Conservation (phyloP, 2,329 filamentous ascomycete species). For the Verticillium albo-atrum region DNA sequence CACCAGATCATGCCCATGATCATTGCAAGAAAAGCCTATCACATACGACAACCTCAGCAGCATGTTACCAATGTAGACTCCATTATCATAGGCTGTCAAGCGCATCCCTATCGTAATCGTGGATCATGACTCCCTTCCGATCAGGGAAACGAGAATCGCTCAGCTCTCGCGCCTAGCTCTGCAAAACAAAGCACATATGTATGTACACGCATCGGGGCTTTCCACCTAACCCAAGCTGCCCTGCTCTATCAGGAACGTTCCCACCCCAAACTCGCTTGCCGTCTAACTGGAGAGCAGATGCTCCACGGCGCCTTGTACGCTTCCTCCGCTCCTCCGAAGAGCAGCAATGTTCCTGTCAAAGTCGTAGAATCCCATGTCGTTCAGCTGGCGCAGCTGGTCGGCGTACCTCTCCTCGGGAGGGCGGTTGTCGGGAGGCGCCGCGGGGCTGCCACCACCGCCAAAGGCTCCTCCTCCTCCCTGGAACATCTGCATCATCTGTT, state of each 20-base stretch:
- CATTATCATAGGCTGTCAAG: background rate
- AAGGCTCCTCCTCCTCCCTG: slow-evolving; percentile 25
- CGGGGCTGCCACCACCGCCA: slow-evolving; percentile 22
- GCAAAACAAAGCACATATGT: background rate
- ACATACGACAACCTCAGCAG: no score
- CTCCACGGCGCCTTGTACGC: slow-evolving; percentile 87
- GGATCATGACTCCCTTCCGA: background rate
- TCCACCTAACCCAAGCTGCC: background rate
- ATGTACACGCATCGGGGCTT: background rate
- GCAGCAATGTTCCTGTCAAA: slow-evolving; percentile 92
- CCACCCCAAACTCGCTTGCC: background rate
- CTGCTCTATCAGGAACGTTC: background rate
- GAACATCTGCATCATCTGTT: slow-evolving; percentile 50
- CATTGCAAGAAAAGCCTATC: no score
- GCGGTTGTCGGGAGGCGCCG: slow-evolving; percentile 69
- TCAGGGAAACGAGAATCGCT: background rate
- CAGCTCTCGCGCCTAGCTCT: background rate
- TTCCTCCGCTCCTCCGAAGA: slow-evolving; percentile 82
- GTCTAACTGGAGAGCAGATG: slow-evolving; percentile 49
- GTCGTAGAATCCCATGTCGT: slow-evolving; percentile 98
- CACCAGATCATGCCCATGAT: no score
- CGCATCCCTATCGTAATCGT: background rate
- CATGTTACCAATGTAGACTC: background rate
- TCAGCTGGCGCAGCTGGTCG: slow-evolving; percentile 84
- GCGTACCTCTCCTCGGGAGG: slow-evolving; percentile 93